Percentiles rank a stretch among this genome's conserved stretches.
Conservation (phyloP, 805 yeast genomes). For the Starmerella apis region DNA sequence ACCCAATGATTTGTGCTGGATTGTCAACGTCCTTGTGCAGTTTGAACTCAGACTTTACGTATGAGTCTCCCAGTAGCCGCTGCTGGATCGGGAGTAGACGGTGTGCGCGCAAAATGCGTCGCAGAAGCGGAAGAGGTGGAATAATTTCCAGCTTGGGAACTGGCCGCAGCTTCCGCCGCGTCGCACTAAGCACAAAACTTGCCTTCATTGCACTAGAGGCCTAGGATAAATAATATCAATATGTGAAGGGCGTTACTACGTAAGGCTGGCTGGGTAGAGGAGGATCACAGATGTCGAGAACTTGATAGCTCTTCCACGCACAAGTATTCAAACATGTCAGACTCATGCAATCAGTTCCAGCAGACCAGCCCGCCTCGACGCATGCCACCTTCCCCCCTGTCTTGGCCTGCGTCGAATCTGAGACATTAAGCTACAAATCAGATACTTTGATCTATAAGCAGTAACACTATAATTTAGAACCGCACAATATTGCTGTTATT, state of each 20-base stretch:
- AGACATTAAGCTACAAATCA: too few species aligned
- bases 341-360: too few species aligned
- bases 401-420: background rate
- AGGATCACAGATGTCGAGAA: background rate
- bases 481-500: too few species aligned
- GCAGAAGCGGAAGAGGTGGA: slow-evolving; percentile 73
- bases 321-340: too few species aligned
- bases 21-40: slow-evolving; percentile 73
- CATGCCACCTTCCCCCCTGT: too few species aligned
- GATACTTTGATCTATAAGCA: too few species aligned
- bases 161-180: slow-evolving; percentile 22
- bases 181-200: slow-evolving; percentile 13
- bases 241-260: background rate
- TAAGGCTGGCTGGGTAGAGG: slow-evolving; percentile 5
- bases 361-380: too few species aligned
- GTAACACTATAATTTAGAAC: too few species aligned
- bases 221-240: too few species aligned
- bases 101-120: slow-evolving; percentile 78
- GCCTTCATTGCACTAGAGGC: slow-evolving; percentile 7
- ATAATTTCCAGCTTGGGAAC: slow-evolving; percentile 36
- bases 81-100: slow-evolving; percentile 48
- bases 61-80: slow-evolving; percentile 74
- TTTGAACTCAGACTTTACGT: slow-evolving; percentile 80
- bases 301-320: too few species aligned
- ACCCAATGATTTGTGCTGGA: slow-evolving; percentile 89